phyloP scores from a whole-genome alignment of 345 rosid genomes.

The Combretum micranthum region DNA sequence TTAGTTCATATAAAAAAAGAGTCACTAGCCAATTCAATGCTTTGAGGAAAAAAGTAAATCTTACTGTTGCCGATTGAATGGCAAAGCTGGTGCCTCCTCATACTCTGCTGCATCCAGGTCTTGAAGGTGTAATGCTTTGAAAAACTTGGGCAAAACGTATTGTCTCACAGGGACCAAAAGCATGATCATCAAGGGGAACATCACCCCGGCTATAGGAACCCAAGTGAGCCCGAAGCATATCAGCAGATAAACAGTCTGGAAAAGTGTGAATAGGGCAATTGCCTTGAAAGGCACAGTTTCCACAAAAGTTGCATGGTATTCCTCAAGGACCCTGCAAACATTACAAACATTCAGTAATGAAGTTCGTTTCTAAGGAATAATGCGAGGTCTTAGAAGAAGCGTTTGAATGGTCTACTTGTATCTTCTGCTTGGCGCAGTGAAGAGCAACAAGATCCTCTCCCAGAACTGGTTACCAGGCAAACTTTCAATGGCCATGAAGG shows the following conservation, averaged over 20 bases:
- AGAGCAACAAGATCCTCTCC: slow-evolving; percentile 73
- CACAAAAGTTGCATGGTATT: slow-evolving; percentile 72
- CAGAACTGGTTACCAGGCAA: slow-evolving; percentile 82
- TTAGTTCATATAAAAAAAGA: neutral
- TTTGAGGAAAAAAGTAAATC: slow-evolving; percentile 6
- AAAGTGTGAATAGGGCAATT: slow-evolving; percentile 68
- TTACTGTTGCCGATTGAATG: slow-evolving; percentile 56
- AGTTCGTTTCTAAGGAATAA: neutral
- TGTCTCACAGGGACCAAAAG: slow-evolving; percentile 86
- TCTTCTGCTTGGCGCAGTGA: slow-evolving; percentile 74
- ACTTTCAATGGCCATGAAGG: slow-evolving; percentile 86
- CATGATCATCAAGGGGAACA: slow-evolving; percentile 94
- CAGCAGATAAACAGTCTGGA: slow-evolving; percentile 72
- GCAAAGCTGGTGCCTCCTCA: slow-evolving; percentile 91
- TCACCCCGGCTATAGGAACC: slow-evolving; percentile 89
- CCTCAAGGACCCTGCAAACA: slow-evolving; percentile 69
- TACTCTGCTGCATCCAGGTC: slow-evolving; percentile 95
- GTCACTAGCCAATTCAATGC: neutral
- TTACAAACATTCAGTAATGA: neutral
- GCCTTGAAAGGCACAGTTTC: slow-evolving; percentile 92
- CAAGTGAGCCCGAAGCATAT: slow-evolving; percentile 92
- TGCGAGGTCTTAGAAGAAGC: neutral
- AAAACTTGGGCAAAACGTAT: slow-evolving; percentile 76
- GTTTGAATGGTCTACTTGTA: slow-evolving; percentile 43
- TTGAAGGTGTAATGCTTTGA: slow-evolving; percentile 78